Base-by-base conservation (phyloP, 768 basidiomycete genomes). In the Boletus tomentosulus region DNA sequence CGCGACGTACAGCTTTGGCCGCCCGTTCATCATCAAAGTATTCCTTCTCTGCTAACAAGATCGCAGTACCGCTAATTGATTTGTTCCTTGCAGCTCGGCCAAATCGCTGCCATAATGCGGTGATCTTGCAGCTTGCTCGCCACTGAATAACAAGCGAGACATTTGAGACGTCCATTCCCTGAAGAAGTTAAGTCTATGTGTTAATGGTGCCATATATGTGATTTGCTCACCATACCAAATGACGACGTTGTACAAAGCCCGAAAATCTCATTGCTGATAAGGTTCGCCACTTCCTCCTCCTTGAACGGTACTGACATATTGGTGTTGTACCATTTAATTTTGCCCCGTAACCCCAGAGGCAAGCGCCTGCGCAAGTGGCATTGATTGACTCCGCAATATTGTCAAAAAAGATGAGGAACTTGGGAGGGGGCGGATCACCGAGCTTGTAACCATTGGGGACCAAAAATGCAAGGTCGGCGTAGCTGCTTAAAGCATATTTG, bases 101-200 rank as follows among this genome's bases (percentile, higher is more conserved):
- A 16, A 6, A 54, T 1, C 15, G 22, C 11, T 54, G 53, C 53
- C 53, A 54, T 11, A 48, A 7, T 16, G 37, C 4, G 0, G 48
- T 15, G 12, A 73, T 30, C 19, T 56, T 50, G 47, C 64, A 67
- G 5, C 63, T 63, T 0, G 59, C 67, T 34, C 53, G 46, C 62
- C 62, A 76, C 42, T 75, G 75, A 3, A 74, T 60, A 10, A 76
- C 66, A 12, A 75, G 48, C 9, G 56, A 30, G 13, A 77, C 69
- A 46, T 68, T 65, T 0, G 70, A 52, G 1, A 74, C 16, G 39
- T 76, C 71, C 45, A 76, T 62, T 3, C 74, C 73, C 75, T 75
- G 48, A 34, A 34, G 33, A 10, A 34, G 12, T 10, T 2, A 34
- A 7, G 27, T 27, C 27, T 27, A 27, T 27, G 27, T 3, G 27